Percentiles rank a stretch among this genome's conserved stretches.
phyloP scores from a whole-genome alignment of 2,329 filamentous ascomycete genomes.

The Diaporthe citrichinensis region DNA sequence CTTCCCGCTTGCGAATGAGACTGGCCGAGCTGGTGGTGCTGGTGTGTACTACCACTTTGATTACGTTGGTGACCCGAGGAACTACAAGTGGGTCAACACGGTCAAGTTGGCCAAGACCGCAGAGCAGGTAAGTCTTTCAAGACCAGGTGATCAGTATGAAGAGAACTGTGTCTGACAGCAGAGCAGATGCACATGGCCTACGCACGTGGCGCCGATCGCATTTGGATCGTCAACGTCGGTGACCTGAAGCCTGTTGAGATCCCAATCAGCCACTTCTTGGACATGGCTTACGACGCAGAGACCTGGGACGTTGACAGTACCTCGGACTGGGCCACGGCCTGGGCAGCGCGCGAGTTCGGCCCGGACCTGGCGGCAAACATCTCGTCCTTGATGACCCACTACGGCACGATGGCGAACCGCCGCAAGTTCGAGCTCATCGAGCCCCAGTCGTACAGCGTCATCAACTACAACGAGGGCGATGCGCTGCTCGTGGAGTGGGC shows the following conservation, averaged over 20 bases:
- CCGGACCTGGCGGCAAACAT: constrained; percentile 60
- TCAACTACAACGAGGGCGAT: constrained; percentile 77
- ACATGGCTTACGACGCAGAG: constrained; percentile 75
- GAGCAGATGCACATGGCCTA: constrained; percentile 72
- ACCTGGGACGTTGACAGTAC: constrained; percentile 70
- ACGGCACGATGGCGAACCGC: constrained; percentile 68
- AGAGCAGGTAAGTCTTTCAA: constrained; percentile 55
- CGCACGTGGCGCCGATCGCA: constrained; percentile 68
- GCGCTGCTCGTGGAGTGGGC: constrained; percentile 69
- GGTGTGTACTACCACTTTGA: constrained; percentile 76
- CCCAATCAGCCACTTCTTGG: constrained; percentile 76
- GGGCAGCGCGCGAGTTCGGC: constrained; percentile 70
- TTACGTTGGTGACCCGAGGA: constrained; percentile 63
- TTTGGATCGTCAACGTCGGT: constrained; percentile 78
- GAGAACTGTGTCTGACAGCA: background rate
- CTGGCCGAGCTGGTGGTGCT: constrained; percentile 70
- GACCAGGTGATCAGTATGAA: background rate
- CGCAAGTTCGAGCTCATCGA: constrained; percentile 76
- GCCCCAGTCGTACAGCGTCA: constrained; percentile 69
- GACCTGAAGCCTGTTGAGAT: constrained; percentile 76
- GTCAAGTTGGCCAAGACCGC: constrained; percentile 73
- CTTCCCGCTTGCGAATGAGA: constrained; percentile 72
- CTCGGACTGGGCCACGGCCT: constrained; percentile 66
- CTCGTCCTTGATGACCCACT: constrained; percentile 66
- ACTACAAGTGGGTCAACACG: constrained; percentile 75